Evolutionary conservation across 805 yeast species (phyloP).

Genomic region (Wickerhamomyces subpelliculosus): DNA sequence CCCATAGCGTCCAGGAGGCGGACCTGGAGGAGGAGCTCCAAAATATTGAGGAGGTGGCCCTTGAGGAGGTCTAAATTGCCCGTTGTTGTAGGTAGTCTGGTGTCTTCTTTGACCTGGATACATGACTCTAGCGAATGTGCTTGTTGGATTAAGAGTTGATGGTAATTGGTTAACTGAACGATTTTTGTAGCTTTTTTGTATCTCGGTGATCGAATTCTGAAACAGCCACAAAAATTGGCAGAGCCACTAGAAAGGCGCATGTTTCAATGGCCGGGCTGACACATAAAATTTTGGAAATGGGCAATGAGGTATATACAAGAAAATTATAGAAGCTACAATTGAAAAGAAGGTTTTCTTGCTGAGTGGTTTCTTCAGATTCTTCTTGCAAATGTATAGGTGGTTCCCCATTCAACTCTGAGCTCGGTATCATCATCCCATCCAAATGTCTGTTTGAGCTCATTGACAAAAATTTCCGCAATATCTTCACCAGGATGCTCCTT

Average conservation of each 20-base stretch:
- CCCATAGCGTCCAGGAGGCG: constrained; percentile 6
- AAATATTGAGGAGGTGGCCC: constrained; percentile 23
- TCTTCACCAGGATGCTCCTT: constrained; percentile 36
- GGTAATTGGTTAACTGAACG: too few relatives aligned
- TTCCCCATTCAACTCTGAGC: constrained; percentile 45
- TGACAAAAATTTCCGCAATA: constrained; percentile 40
- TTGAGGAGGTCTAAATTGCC: constrained; percentile 9
- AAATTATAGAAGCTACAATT: not conserved
- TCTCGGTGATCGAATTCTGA: too few relatives aligned
- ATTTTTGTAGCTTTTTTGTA: too few relatives aligned
- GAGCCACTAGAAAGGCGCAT: too few relatives aligned
- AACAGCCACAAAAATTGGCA: too few relatives aligned
- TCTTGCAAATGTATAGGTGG: constrained; percentile 45
- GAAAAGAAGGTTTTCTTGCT: too few relatives aligned
- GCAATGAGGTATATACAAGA: too few relatives aligned
- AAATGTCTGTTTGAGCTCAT: constrained; percentile 33
- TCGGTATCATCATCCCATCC: constrained; percentile 40
- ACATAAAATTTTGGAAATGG: too few relatives aligned
- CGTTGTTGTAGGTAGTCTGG: constrained; percentile 2
- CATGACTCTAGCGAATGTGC: too few relatives aligned
- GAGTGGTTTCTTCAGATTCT: too few relatives aligned
- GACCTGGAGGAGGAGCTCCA: constrained; percentile 13
- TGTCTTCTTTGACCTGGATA: constrained; percentile 12
- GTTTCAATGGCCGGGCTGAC: too few relatives aligned
- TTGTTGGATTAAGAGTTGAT: too few relatives aligned